Evolutionary conservation across 768 basidiomycete genomes (phyloP).

Genomic region (Panaeolus cyanescens): DNA sequence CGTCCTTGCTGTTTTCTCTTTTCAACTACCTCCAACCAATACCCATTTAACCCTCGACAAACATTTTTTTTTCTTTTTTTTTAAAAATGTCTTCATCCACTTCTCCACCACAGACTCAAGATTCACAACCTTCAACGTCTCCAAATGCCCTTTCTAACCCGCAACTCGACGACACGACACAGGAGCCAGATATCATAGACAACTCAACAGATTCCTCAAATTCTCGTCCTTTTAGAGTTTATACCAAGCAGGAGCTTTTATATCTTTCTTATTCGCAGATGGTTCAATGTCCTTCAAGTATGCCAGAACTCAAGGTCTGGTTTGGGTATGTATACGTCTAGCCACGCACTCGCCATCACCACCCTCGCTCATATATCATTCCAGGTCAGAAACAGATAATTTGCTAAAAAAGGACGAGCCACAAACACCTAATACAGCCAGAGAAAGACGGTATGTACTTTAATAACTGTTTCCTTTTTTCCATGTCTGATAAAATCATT

Average conservation of each 20-base stretch:
- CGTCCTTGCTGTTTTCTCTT: conserved; percentile 20
- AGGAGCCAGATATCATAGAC: conserved; percentile 1
- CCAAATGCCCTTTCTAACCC: conserved; percentile 3
- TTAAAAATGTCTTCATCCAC: conserved; percentile 19
- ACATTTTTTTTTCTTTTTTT: not conserved
- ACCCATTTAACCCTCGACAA: conserved; percentile 7
- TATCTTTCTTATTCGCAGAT: conserved; percentile 73
- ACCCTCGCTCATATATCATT: conserved; percentile 27
- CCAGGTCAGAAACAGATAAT: conserved; percentile 64
- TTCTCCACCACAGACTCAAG: conserved; percentile 5
- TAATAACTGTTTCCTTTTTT: conserved; percentile 4
- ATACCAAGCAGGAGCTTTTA: conserved; percentile 71
- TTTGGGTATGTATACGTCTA: conserved; percentile 68
- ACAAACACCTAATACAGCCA: conserved; percentile 47
- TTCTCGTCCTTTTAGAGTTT: conserved; percentile 55
- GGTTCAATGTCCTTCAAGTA: conserved; percentile 66
- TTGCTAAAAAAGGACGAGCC: conserved; percentile 69
- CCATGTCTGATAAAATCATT: conserved; percentile 10
- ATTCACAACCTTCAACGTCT: conserved; percentile 11
- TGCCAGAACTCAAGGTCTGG: conserved; percentile 87
- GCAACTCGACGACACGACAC: conserved; percentile 7
- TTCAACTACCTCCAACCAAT: conserved; percentile 15
- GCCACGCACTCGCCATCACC: conserved; percentile 15
- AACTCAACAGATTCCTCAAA: conserved; percentile 22
- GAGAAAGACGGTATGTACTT: conserved; percentile 66